Base-by-base conservation (phyloP, 768 basidiomycete species). In the Leucogyrophana mollusca region DNA sequence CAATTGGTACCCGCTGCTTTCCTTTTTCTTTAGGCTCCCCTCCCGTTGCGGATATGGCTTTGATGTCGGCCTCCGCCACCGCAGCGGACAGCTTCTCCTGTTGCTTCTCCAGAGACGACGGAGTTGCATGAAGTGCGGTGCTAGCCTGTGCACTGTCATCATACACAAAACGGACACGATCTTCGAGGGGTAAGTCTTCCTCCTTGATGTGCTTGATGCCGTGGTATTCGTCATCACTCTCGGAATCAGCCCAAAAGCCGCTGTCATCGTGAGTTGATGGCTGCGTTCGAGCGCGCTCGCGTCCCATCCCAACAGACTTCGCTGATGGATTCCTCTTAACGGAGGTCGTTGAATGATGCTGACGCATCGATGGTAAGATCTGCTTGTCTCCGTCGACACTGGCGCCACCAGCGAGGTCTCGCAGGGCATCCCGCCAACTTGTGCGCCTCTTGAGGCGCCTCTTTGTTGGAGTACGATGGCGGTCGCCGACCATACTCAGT, bases 401-500 rank as follows among this genome's bases (percentile, higher is more conserved):
- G 16, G 62, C 61, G 48, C 66, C 74, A 22, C 75, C 50, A 5
- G 68, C 66, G 38, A 80, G 65, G 21, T 73, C 76, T 50, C 73
- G 73, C 20, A 85, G 37, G 1, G 74, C 69, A 49, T 83, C 80
- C 55, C 75, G 83, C 83, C 81, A 83, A 56, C 81, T 83, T 45
- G 68, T 70, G 49, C 65, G 71, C 51, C 79, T 67, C 58, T 71
- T 79, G 55, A 85, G 71, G 34, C 73, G 78, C n/a, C 51, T 65
- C 18, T 47, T 65, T 48, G 43, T 66, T 59, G 35, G 60, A 18
- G 53, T 47, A 13, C 58, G 69, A 39, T 67, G 74, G 33, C 75
- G 75, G 60, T 94, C 91, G 34, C 83, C 80, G 17, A 96, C 92
- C 78, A 97, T 94, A 49, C 88, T 85, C 42, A 98, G 72, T 9